Base-by-base conservation (phyloP, 2,329 filamentous ascomycete genomes). In the Sodiomyces alkalinus region DNA sequence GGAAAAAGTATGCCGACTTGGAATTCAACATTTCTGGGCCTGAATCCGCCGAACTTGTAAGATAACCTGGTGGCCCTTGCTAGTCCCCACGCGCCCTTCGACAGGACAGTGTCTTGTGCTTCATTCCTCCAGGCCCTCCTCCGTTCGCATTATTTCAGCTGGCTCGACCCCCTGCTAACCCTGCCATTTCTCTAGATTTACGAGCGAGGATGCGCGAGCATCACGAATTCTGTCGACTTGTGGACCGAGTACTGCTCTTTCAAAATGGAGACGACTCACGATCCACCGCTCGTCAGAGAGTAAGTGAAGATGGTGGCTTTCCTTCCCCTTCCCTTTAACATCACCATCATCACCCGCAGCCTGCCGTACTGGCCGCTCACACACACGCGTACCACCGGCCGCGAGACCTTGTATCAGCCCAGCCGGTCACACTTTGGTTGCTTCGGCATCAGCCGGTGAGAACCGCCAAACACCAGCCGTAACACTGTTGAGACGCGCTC, bases 1-100 rank as follows among this genome's bases (percentile, higher is more conserved):
- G 90, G 90, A 96, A 96, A 62, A 96, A 94, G 52, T 98, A 96
- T 65, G 90, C 90, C 46, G 87, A 96, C 46, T 67, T 92, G 38
- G 90, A 98, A 48, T 98, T 98, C 58, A 85, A 85, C 28, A 93
- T 98, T 39, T 85, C 85, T 4, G 90, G 90, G 12, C 92, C 90
- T 5, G 90, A 98, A 60, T 87, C 87, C 23, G 90, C 90, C 30
- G 90, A 96, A 54, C 92, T 94, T 80, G 85, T 93, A 53, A 46
- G 68, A 27, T 6, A n/a, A 14, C 17, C 12, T 6, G 13, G 22
- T n/a, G n/a, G n/a, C 13, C 28, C 10, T 16, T 20, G n/a, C n/a
- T n/a, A n/a, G n/a, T n/a, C n/a, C n/a, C n/a, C n/a, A n/a, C n/a
- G n/a, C n/a, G n/a, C n/a, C n/a, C n/a, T n/a, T n/a, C n/a, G n/a